These are phyloP conservation scores for Trametes versicolor DNA, from an alignment of 1,284 basidiomycete species.

Conservation along the genomic window DNA sequence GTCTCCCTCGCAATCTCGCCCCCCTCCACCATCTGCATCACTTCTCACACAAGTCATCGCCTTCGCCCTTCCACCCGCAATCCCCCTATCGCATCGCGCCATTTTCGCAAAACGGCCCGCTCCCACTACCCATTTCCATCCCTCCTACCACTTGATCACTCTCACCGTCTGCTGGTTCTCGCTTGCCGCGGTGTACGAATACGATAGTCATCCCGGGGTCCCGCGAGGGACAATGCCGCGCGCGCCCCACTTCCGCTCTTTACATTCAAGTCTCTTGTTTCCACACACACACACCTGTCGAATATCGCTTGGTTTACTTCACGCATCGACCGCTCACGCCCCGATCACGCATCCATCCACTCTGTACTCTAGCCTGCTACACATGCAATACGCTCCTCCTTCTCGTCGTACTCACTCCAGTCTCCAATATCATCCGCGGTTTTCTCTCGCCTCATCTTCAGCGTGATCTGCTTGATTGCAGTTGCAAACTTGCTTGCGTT, in stretches of 20 bases:
- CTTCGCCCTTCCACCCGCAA: not conserved
- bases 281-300: not conserved
- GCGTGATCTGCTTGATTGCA: no score
- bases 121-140: not conserved
- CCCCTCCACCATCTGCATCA: not conserved
- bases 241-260: not conserved
- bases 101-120: not conserved
- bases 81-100: not conserved
- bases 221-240: not conserved
- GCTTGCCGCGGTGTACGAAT: not conserved
- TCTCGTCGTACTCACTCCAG: not conserved
- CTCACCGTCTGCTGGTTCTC: not conserved
- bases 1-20: slow-evolving; percentile 1
- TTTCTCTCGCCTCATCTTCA: no score
- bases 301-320: not conserved
- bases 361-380: not conserved
- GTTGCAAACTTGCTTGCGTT: no score
- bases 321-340: slow-evolving; percentile 1
- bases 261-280: not conserved
- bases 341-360: not conserved
- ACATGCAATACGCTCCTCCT: not conserved
- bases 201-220: not conserved
- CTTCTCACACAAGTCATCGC: not conserved
- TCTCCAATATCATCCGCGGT: no score
- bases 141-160: not conserved